Percentiles rank a stretch among this genome's conserved stretches.
Evolutionary conservation across 2,329 filamentous ascomycete genomes (phyloP).

Genomic region (Colletotrichum tamarilloi): DNA sequence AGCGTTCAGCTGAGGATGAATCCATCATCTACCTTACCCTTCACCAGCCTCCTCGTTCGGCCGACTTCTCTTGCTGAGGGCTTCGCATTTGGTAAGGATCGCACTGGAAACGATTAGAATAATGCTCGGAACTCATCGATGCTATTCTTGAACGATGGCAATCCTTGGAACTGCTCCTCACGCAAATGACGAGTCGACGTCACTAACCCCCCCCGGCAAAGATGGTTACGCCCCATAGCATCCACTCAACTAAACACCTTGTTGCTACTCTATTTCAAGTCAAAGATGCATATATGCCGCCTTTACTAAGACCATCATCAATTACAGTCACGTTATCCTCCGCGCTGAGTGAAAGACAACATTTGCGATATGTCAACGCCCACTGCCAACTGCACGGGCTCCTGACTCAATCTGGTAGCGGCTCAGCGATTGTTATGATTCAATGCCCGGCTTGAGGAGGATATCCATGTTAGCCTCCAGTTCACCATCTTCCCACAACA

Average conservation of each 20-base stretch:
- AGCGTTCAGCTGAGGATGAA: background rate
- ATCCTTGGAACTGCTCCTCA: fast-evolving
- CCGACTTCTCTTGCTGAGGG: no score
- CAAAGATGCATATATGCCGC: background rate
- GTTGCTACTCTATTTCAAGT: background rate
- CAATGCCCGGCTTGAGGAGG: background rate
- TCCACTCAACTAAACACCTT: background rate
- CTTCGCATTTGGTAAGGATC: no score
- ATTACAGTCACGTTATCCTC: background rate
- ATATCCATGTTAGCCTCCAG: background rate
- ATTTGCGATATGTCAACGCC: background rate
- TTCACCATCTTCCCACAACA: background rate
- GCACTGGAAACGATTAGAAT: background rate
- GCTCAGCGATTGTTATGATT: background rate
- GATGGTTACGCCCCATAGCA: background rate
- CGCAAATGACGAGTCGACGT: background rate
- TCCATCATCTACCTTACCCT: background rate
- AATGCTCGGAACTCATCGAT: background rate
- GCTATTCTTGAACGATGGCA: background rate
- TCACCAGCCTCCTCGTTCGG: background rate
- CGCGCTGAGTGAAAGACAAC: background rate
- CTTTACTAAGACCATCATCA: background rate
- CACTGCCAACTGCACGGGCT: background rate
- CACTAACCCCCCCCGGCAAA: background rate
- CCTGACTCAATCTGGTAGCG: background rate